Base-by-base conservation (phyloP, 805 yeast genomes). In the Henningerozyma blattae region DNA sequence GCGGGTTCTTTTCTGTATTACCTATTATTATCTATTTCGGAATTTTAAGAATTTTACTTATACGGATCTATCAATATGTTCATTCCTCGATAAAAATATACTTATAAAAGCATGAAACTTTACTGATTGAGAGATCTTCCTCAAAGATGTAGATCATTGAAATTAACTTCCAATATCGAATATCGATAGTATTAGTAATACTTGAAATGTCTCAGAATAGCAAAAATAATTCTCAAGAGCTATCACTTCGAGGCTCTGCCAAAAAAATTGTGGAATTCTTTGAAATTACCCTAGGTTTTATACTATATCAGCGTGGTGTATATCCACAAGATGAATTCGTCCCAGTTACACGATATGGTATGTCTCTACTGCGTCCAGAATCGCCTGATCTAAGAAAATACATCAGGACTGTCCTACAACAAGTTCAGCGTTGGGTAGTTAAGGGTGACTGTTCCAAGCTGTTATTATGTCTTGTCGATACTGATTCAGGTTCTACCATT, bases 291-390 rank as follows among this genome's bases (percentile, higher is more conserved):
- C 76, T 87, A 34, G 79, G 84, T 50, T 73, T 77, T 31, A 82
- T 87, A 18, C 67, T 89, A 4, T 87, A 79, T 53, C 96, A 89
- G 54, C 62, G 97, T 34, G 94, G 94, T 0, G 76, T 87, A 15
- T 87, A 87, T 47, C 94, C 95, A 0, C 67, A 82, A 3, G 93
- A 82, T 41, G 94, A 85, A 51, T 87, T 89, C 56, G 68, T 68
- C 33, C 65, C 77, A 2, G 85, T 83, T 3, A 68, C 72, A 45
- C 85, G 84, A 50, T 89, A 84, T 56, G 95, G 83, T 15, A 56
- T 87, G 35, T 79, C 77, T 36, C 58, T 87, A 57, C 62, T 87
- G 28, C 70, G 79, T 18, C 72, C 83, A 3, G 68, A 67, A 14
- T 93, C 85, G 49, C 81, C 77, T 28, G 94, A 83, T 28, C 77